These are phyloP conservation scores for Neoboletus magnificus DNA, from an alignment of 768 basidiomycete species.

Conservation along the genomic window DNA sequence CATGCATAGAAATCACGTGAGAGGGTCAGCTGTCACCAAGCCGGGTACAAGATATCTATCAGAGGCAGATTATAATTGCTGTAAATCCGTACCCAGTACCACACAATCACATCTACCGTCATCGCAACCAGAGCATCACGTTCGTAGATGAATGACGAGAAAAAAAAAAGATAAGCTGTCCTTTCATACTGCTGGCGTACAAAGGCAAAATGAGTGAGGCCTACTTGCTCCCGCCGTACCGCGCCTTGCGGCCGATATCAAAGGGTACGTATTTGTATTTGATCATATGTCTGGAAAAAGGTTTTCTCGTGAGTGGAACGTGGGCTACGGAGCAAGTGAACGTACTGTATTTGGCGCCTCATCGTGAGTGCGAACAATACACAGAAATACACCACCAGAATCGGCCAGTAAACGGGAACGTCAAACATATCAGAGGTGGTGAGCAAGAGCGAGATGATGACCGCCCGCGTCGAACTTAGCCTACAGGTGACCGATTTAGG, in stretches of 20 bases:
- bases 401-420: slow-evolving; percentile 99
- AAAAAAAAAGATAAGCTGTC: slow-evolving; percentile 3
- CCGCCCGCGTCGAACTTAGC: slow-evolving; percentile 89
- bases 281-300: slow-evolving; percentile 84
- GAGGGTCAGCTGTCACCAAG: not conserved
- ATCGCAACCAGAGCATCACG: slow-evolving; percentile 10
- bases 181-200: slow-evolving; percentile 1
- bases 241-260: slow-evolving; percentile 90
- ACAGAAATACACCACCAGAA: slow-evolving; percentile 95
- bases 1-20: slow-evolving; percentile 13
- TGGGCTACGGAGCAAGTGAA: not conserved
- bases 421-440: slow-evolving; percentile 86
- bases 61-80: slow-evolving; percentile 22
- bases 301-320: slow-evolving; percentile 5
- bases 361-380: slow-evolving; percentile 93
- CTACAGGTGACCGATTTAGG: slow-evolving; percentile 37
- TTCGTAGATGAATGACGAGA: slow-evolving; percentile 6
- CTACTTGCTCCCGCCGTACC: slow-evolving; percentile 66
- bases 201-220: not conserved
- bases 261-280: slow-evolving; percentile 98
- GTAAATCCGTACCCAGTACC: slow-evolving; percentile 30
- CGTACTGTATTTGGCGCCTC: slow-evolving; percentile 93
- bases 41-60: slow-evolving; percentile 5
- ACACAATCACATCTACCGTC: slow-evolving; percentile 18
- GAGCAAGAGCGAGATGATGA: slow-evolving; percentile 73